Evolutionary conservation across 192 early-diverging fungal genomes (phyloP), one percentile per base, ranked within the genome.

Genomic region (Jimgerdemannia flammicorona): DNA sequence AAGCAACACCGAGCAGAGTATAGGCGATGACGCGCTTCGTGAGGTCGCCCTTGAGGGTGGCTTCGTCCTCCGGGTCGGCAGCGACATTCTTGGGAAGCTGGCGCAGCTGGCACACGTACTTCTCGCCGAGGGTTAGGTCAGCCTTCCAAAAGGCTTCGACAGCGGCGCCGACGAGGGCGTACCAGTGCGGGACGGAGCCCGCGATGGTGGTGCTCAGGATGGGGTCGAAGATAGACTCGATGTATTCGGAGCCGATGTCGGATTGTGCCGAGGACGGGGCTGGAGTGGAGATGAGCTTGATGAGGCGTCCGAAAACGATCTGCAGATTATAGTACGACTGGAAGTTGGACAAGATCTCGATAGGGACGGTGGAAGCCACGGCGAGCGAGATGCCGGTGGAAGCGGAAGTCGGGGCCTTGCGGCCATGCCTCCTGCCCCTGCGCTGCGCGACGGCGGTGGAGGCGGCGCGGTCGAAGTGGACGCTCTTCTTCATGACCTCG

Each of bases 91-190:
- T 64, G 10, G 72, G 63, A 8, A 73, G 43, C 3, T 66, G 64
- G 7, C 44, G 65, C 19, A 73, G 65, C 42, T 64, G 64, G 4
- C 29, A 65, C 2, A 79, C 67, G 3, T 68, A 67, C 3, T 19
- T 3, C 72, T 82, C 74, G 17, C 72, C 75, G 3, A 69, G 44
- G 39, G 66, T 59, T 14, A 71, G 14, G 43, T 82, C 72, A 18
- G 63, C 75, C 20, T 70, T 73, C 81, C 81, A 82, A 9, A 82
- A 40, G 18, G 77, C 77, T 72, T 82, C 77, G 19, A 82, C 72
- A 40, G 77, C 74, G 20, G 81, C 77, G 18, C 81, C 81, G 19
- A 78, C 67, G 11, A 78, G 63, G 40, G 75, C 65, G 39, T 78
- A 73, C 81, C 81, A 82, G 40, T 76, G 72, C 59, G 70, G 68